phyloP scores from a whole-genome alignment of 129 eudicot genomes.

The Flaveria sonorensis region DNA sequence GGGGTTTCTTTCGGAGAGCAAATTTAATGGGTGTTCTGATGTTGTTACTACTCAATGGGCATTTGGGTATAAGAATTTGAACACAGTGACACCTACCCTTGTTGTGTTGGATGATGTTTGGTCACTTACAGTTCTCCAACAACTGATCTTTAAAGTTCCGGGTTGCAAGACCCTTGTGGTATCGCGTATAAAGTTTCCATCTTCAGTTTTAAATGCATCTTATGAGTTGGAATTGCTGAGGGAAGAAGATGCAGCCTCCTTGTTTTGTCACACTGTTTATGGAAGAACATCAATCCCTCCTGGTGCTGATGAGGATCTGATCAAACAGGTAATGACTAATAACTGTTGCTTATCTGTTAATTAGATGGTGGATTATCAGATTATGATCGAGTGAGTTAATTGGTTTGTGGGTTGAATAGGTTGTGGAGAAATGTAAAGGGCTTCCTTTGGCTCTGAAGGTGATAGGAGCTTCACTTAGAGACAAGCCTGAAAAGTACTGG shows the following conservation, averaged over 20 bases:
- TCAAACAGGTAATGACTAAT: slow-evolving; percentile 57
- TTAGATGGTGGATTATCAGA: neutral
- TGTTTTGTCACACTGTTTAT: slow-evolving; percentile 78
- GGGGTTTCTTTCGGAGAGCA: slow-evolving; percentile 48
- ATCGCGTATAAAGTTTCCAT: slow-evolving; percentile 71
- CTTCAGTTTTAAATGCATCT: slow-evolving; percentile 50
- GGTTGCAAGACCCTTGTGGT: slow-evolving; percentile 85
- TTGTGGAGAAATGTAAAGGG: slow-evolving; percentile 83
- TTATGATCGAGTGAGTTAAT: neutral
- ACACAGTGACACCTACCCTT: slow-evolving; percentile 40
- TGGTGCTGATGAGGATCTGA: slow-evolving; percentile 48
- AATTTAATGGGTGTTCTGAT: slow-evolving; percentile 30
- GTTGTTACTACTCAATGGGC: slow-evolving; percentile 40
- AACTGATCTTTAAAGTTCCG: slow-evolving; percentile 59
- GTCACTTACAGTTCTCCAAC: slow-evolving; percentile 67
- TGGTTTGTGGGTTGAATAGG: slow-evolving; percentile 33
- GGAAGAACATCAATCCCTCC: slow-evolving; percentile 55
- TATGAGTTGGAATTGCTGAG: slow-evolving; percentile 71
- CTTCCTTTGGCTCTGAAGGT: slow-evolving; percentile 95
- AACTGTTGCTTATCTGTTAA: neutral
- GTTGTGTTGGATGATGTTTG: slow-evolving; percentile 93
- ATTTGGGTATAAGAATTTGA: slow-evolving; percentile 28
- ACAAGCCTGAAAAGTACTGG: slow-evolving; percentile 77
- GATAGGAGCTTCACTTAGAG: slow-evolving; percentile 87
- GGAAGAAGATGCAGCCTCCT: slow-evolving; percentile 63